phyloP scores from a whole-genome alignment of 306 rosid species.

The apple (Malus domestica) region DNA sequence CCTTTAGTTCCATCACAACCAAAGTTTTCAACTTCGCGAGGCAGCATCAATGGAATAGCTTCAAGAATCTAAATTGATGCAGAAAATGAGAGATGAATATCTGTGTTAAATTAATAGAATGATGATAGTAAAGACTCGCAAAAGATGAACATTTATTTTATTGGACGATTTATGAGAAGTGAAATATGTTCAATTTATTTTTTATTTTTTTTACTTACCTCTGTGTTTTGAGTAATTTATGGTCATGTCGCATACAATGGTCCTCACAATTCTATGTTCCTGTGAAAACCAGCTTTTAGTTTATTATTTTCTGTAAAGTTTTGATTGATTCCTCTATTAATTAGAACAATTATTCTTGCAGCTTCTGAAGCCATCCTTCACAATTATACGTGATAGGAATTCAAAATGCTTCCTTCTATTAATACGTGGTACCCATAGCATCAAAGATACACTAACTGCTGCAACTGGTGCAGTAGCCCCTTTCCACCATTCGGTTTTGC shows the following conservation, averaged over 20 bases:
- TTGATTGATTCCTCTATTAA: slow-evolving; percentile 16
- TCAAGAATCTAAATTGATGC: not conserved
- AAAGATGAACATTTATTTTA: not conserved
- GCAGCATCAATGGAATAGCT: not conserved
- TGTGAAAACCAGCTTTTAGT: not conserved
- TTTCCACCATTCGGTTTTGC: slow-evolving; percentile 85
- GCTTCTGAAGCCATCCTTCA: slow-evolving; percentile 96
- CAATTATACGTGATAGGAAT: slow-evolving; percentile 60
- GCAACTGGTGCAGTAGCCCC: slow-evolving; percentile 97
- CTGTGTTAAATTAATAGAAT: not conserved
- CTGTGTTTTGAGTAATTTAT: not conserved
- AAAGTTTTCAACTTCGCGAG: not conserved
- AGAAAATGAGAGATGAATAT: not conserved
- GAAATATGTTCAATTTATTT: not conserved
- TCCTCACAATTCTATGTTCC: not conserved
- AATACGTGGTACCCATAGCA: slow-evolving; percentile 97
- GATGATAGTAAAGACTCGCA: not conserved
- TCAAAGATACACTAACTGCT: slow-evolving; percentile 93
- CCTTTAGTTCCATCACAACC: not conserved
- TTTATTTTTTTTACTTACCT: not conserved
- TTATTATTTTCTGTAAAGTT: not conserved
- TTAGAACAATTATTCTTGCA: slow-evolving; percentile 32
- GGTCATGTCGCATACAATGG: not conserved
- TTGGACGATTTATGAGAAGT: not conserved
- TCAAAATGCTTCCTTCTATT: slow-evolving; percentile 82